A percentile compares a stretch with the other conserved stretches of the same genome.
Conservation (phyloP, 305 asterid species). For the Andrographis paniculata region DNA sequence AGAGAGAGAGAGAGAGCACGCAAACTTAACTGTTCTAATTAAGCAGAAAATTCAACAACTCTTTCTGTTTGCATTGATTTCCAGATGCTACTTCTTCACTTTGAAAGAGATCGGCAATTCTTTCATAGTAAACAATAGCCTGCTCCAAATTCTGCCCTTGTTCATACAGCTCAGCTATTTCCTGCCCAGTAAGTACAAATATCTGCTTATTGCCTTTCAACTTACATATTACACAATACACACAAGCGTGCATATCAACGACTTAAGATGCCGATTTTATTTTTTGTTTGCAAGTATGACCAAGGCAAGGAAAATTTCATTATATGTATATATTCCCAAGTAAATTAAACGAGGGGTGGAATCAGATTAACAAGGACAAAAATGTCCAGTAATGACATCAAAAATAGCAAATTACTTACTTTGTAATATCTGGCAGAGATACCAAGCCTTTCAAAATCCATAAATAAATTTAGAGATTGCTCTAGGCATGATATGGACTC, state of each 20-base stretch:
- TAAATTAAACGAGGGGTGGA: too few species aligned
- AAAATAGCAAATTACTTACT: conserved; percentile 28
- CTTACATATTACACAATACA: background rate
- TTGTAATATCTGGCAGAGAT: conserved; percentile 46
- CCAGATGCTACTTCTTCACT: conserved; percentile 72
- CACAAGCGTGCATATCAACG: too few species aligned
- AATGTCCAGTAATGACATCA: conserved; percentile 5
- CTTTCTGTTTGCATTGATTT: conserved; percentile 75
- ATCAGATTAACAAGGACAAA: conserved; percentile 12
- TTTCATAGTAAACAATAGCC: conserved; percentile 65
- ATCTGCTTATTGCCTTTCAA: conserved; percentile 5
- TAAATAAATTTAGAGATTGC: conserved; percentile 40
- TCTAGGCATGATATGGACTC: conserved; percentile 51
- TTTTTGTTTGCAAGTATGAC: too few species aligned
- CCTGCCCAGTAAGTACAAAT: conserved; percentile 35
- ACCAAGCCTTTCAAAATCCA: conserved; percentile 50
- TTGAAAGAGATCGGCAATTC: conserved; percentile 70
- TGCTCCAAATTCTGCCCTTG: conserved; percentile 63
- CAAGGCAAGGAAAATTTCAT: too few species aligned
- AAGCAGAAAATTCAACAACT: conserved; percentile 68
- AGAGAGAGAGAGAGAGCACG: too few species aligned
- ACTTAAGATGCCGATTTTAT: background rate
- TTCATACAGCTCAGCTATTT: conserved; percentile 69
- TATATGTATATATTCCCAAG: too few species aligned
- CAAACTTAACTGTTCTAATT: conserved; percentile 59